Evolutionary conservation across 2,329 filamentous ascomycete genomes (phyloP).

Genomic region (Ascosphaera aggregata): DNA sequence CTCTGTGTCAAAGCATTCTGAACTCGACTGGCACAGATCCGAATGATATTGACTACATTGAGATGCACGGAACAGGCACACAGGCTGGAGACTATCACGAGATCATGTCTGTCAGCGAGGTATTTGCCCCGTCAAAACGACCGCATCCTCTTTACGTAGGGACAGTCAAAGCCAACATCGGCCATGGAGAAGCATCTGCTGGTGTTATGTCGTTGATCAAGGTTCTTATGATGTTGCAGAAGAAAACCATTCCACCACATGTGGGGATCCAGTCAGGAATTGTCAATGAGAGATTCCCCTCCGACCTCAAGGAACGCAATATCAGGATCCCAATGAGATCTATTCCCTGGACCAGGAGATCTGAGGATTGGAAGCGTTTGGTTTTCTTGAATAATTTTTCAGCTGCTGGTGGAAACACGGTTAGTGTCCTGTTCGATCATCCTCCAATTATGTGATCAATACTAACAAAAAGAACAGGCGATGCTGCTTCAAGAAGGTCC

Average conservation of each 20-base stretch:
- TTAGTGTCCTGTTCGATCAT: conserved; percentile 17
- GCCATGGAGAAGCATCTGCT: conserved; percentile 38
- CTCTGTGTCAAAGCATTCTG: conserved; percentile 45
- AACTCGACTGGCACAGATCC: conserved; percentile 52
- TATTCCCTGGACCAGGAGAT: conserved; percentile 14
- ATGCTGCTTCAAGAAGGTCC: conserved; percentile 36
- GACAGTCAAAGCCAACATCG: conserved; percentile 40
- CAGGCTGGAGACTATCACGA: conserved; percentile 67
- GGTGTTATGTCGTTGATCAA: conserved; percentile 22
- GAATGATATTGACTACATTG: conserved; percentile 57
- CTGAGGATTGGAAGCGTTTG: conserved; percentile 13
- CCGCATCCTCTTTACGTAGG: conserved; percentile 15
- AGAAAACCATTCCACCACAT: conserved; percentile 13
- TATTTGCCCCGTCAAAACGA: conserved; percentile 28
- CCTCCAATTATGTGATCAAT: background rate
- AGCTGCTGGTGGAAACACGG: conserved; percentile 46
- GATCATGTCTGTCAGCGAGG: conserved; percentile 49
- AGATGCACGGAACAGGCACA: conserved; percentile 78
- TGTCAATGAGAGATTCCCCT: conserved; percentile 24
- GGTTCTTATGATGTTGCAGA: conserved; percentile 16
- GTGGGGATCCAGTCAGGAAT: conserved; percentile 14
- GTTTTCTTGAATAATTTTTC: conserved; percentile 42
- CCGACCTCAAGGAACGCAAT: conserved; percentile 20
- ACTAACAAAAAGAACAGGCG: background rate
- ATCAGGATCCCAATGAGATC: conserved; percentile 23